Evolutionary conservation across 192 early-diverging fungal genomes (phyloP).

Genomic region (Funneliformis geosporum): DNA sequence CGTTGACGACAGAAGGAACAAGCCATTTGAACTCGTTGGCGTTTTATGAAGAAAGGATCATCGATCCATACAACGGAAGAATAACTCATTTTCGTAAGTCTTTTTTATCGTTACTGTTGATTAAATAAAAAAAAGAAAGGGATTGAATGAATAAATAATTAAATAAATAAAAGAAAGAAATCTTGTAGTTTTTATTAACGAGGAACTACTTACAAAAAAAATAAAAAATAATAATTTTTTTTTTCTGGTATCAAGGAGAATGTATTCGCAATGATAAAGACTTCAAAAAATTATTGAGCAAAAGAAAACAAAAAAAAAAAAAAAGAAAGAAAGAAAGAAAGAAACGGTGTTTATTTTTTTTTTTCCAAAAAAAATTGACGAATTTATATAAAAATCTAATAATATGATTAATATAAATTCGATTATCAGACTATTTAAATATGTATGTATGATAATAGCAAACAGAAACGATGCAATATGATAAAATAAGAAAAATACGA

Average conservation of each 20-base stretch:
- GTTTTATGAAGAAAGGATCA: constrained; percentile 23
- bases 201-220: background rate
- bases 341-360: background rate
- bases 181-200: background rate
- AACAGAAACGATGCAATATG: background rate
- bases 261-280: background rate
- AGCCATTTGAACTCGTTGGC: constrained; percentile 16
- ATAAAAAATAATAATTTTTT: background rate
- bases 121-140: background rate
- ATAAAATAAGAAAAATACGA: background rate
- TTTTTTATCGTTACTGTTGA: background rate
- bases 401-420: background rate
- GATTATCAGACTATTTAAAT: background rate
- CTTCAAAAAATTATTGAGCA: background rate
- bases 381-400: background rate
- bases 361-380: background rate
- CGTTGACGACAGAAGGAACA: constrained; percentile 23
- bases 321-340: background rate
- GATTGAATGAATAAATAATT: background rate
- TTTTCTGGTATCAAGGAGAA: background rate
- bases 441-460: background rate
- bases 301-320: background rate
- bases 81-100: constrained; percentile 4
- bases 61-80: constrained; percentile 22
- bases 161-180: background rate